phyloP scores from a whole-genome alignment of 164 flowering plant species.

The Kingdonia uniflora region DNA sequence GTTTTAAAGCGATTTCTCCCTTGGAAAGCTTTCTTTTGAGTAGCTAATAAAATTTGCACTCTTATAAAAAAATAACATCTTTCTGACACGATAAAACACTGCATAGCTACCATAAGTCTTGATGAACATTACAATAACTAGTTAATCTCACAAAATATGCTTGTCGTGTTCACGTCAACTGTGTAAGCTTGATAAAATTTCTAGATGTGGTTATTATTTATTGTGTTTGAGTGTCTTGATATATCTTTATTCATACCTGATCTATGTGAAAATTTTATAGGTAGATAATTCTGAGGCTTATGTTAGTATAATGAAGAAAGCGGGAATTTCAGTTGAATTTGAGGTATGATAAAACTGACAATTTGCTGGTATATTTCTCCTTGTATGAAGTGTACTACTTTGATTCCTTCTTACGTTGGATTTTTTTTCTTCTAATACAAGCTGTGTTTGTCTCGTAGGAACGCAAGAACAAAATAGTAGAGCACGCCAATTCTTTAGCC shows the following conservation, averaged over 20 bases:
- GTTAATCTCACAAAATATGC: too few relatives aligned
- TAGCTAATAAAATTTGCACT: too few relatives aligned
- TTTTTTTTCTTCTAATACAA: not conserved
- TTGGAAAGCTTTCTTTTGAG: too few relatives aligned
- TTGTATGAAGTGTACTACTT: not conserved
- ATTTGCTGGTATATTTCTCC: not conserved
- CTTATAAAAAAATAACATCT: too few relatives aligned
- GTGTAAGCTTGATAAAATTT: too few relatives aligned
- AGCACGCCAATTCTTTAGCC: constrained; percentile 46
- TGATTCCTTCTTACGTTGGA: not conserved
- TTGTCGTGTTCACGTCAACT: too few relatives aligned
- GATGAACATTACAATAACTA: too few relatives aligned
- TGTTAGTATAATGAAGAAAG: constrained; percentile 34
- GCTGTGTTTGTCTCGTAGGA: constrained; percentile 31
- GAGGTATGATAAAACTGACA: constrained; percentile 40
- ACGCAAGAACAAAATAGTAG: constrained; percentile 54
- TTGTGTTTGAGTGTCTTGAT: too few relatives aligned
- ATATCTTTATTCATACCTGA: not conserved
- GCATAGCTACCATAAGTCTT: too few relatives aligned
- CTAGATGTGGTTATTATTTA: too few relatives aligned
- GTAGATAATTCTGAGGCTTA: constrained; percentile 73
- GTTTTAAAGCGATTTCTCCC: too few relatives aligned
- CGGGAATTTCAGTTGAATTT: constrained; percentile 52
- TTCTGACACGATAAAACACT: too few relatives aligned
- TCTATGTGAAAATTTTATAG: constrained; percentile 20